Evolutionary conservation across 176 grass and related monocot genomes (phyloP).

Genomic region (Neostapfia colusana): DNA sequence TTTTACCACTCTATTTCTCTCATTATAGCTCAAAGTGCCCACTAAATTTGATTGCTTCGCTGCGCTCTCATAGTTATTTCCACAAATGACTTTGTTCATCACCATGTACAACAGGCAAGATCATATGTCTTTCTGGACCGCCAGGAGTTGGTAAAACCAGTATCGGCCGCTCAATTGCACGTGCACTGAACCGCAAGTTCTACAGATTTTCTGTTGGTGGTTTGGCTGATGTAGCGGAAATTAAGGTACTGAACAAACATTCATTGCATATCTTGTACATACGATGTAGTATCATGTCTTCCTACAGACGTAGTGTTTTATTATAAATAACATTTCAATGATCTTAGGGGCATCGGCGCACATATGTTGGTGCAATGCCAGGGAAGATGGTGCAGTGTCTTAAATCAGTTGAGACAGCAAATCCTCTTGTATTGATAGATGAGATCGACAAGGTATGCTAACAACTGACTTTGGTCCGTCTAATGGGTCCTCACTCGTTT

Average conservation of each 20-base stretch:
- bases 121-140: conserved; percentile 97
- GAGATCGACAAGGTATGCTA: conserved; percentile 94
- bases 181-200: conserved; percentile 84
- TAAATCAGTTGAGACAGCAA: conserved; percentile 90
- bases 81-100: conserved; percentile 27
- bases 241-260: conserved; percentile 62
- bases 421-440: conserved; percentile 96
- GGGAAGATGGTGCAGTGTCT: conserved; percentile 99
- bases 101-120: conserved; percentile 74
- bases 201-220: conserved; percentile 99
- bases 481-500: conserved; percentile 25
- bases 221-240: conserved; percentile 99
- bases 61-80: conserved; percentile 9
- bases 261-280: conserved; percentile 22
- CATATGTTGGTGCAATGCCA: conserved; percentile 98
- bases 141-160: conserved; percentile 99
- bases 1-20: neutral
- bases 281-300: conserved; percentile 14
- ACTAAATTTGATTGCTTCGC: conserved; percentile 25
- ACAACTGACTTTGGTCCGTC: neutral
- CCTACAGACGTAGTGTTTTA: neutral
- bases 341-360: conserved; percentile 88
- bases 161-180: conserved; percentile 97
- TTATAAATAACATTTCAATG: conserved; percentile 41
- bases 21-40: neutral